Evolutionary conservation across 140 eudicot species (phyloP).

Genomic region (Erigeron philadelphicus): DNA sequence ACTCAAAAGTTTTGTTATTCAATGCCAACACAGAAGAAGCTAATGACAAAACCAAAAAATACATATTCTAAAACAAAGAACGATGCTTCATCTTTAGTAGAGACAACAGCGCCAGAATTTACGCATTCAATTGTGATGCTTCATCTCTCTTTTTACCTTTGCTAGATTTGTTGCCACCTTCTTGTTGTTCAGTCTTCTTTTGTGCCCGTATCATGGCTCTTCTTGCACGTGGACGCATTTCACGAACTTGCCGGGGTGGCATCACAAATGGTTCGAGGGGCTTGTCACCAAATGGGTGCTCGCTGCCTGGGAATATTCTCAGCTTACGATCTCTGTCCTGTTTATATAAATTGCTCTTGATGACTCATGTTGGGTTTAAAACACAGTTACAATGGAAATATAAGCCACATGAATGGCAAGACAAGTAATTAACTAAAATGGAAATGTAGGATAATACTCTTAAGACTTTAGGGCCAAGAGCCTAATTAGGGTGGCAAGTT

Average conservation of each 20-base stretch:
- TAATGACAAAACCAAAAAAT: neutral
- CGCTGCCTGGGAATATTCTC: constrained; percentile 75
- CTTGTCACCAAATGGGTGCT: constrained; percentile 89
- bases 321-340: constrained; percentile 88
- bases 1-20: constrained; percentile 16
- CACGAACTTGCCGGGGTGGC: constrained; percentile 95
- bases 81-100: too few relatives aligned
- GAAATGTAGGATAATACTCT: neutral
- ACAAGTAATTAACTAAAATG: neutral
- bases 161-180: constrained; percentile 38
- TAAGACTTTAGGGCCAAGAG: neutral
- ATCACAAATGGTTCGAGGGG: constrained; percentile 58
- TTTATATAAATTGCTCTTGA: neutral
- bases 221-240: constrained; percentile 83
- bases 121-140: constrained; percentile 33
- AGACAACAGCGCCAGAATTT: constrained; percentile 14
- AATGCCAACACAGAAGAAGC: neutral
- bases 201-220: constrained; percentile 83
- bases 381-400: neutral
- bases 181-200: constrained; percentile 72
- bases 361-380: neutral
- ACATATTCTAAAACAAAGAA: neutral
- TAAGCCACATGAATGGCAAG: neutral
- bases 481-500: neutral
- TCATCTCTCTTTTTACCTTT: constrained; percentile 56